phyloP scores from a whole-genome alignment of 768 basidiomycete species.

The Phylloporus arenicola region DNA sequence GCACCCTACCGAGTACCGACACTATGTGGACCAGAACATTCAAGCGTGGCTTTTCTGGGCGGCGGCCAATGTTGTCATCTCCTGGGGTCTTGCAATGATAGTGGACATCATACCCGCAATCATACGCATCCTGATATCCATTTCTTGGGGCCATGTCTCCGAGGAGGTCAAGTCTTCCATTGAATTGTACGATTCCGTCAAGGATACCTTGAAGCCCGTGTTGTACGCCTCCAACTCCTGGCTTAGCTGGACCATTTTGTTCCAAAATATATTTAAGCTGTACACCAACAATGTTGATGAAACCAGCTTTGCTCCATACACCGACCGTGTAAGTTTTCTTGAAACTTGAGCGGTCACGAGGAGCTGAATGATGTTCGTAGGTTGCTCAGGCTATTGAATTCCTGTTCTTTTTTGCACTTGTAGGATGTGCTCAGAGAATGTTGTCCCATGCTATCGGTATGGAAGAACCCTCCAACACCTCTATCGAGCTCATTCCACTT shows the following conservation, averaged over 20 bases:
- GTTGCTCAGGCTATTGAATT: constrained; percentile 64
- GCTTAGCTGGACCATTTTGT: constrained; percentile 74
- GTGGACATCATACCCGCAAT: constrained; percentile 63
- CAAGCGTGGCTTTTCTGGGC: constrained; percentile 82
- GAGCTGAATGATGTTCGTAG: constrained; percentile 26
- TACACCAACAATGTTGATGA: constrained; percentile 37
- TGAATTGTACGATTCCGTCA: constrained; percentile 66
- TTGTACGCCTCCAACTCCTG: constrained; percentile 68
- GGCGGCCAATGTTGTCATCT: constrained; percentile 69
- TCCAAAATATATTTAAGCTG: constrained; percentile 57
- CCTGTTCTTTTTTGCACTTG: constrained; percentile 67
- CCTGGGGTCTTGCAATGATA: constrained; percentile 73
- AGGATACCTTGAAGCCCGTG: constrained; percentile 63
- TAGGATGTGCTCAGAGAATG: constrained; percentile 60
- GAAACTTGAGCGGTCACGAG: neutral
- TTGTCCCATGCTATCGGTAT: constrained; percentile 59
- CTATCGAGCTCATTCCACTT: neutral
- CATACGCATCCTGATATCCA: constrained; percentile 46
- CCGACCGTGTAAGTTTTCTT: constrained; percentile 42
- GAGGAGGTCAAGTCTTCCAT: constrained; percentile 60
- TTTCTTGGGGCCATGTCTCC: constrained; percentile 71
- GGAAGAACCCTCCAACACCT: neutral
- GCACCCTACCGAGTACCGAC: constrained; percentile 49
- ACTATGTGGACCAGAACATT: constrained; percentile 58
- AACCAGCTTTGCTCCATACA: constrained; percentile 55